phyloP scores from a whole-genome alignment of 257 asterid genomes.

The Sherardia arvensis region DNA sequence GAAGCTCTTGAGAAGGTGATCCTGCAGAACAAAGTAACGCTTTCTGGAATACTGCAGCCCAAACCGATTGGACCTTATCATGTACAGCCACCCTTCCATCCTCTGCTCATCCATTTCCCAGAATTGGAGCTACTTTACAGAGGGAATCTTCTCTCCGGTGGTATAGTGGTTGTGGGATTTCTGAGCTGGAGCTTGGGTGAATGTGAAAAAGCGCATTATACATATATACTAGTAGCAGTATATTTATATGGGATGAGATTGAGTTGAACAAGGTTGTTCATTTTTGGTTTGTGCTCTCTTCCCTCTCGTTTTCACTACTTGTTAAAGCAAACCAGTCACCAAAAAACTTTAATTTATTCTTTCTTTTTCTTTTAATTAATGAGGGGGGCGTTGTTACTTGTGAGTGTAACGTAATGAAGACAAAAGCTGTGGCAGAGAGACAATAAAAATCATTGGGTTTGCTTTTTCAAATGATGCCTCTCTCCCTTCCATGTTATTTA shows the following conservation, averaged over 20 bases:
- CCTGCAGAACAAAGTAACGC: conserved; percentile 84
- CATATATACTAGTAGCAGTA: too few species aligned
- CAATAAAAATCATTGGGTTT: background rate
- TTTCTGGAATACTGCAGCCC: conserved; percentile 86
- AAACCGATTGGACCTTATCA: conserved; percentile 76
- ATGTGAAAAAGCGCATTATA: background rate
- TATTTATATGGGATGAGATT: too few species aligned
- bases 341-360: too few species aligned
- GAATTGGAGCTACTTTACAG: background rate
- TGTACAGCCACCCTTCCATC: conserved; percentile 94
- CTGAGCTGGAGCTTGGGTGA: conserved; percentile 6
- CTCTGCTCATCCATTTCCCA: conserved; percentile 35
- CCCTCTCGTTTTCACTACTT: conserved; percentile 7
- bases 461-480: background rate
- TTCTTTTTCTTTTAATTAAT: background rate
- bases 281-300: background rate
- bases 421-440: conserved; percentile 19
- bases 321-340: background rate
- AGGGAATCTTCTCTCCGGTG: conserved; percentile 5
- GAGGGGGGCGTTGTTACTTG: background rate
- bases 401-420: conserved; percentile 3
- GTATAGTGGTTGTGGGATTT: conserved; percentile 2
- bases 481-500: background rate
- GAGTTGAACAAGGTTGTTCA: background rate
- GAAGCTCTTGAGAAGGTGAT: conserved; percentile 75